phyloP scores from a whole-genome alignment of 2,329 filamentous ascomycete species.

The Moelleriella libera region DNA sequence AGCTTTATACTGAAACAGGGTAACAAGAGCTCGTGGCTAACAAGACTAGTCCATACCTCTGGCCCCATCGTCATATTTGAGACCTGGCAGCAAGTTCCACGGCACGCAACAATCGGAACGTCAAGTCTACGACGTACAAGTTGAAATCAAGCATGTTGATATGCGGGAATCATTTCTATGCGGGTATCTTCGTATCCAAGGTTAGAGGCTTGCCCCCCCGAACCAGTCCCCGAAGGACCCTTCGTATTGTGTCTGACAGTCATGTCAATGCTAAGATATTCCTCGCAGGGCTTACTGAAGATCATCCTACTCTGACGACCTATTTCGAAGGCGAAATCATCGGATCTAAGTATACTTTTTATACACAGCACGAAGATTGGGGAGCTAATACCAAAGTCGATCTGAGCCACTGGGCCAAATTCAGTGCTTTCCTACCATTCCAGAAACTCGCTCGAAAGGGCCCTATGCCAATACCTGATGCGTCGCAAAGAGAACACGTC shows the following conservation, averaged over 20 bases:
- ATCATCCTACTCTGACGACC: slow-evolving; percentile 93
- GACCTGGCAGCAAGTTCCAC: slow-evolving; percentile 74
- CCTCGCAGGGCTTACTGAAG: slow-evolving; percentile 67
- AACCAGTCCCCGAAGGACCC: not conserved
- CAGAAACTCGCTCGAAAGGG: slow-evolving; percentile 43
- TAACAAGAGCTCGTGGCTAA: slow-evolving; percentile 4
- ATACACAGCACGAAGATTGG: slow-evolving; percentile 80
- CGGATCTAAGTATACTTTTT: slow-evolving; percentile 86
- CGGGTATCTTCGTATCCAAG: slow-evolving; percentile 91
- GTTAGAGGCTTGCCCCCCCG: slow-evolving; percentile 25
- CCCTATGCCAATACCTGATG: slow-evolving; percentile 47
- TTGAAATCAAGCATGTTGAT: slow-evolving; percentile 93
- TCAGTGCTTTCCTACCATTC: slow-evolving; percentile 72
- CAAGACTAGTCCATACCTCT: slow-evolving; percentile 51
- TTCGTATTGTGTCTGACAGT: not conserved
- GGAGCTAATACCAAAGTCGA: slow-evolving; percentile 86
- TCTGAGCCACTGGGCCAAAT: slow-evolving; percentile 83
- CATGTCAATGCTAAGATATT: too few species aligned
- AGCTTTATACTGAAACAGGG: slow-evolving; percentile 4
- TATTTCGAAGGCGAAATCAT: slow-evolving; percentile 99
- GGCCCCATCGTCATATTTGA: slow-evolving; percentile 74
- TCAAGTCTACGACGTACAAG: slow-evolving; percentile 88
- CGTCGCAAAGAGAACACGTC: slow-evolving; percentile 70
- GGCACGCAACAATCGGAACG: slow-evolving; percentile 89
- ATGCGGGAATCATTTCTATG: slow-evolving; percentile 89